Conservation (phyloP, 495 filamentous ascomycete genomes). For the Neurospora sp. region DNA sequence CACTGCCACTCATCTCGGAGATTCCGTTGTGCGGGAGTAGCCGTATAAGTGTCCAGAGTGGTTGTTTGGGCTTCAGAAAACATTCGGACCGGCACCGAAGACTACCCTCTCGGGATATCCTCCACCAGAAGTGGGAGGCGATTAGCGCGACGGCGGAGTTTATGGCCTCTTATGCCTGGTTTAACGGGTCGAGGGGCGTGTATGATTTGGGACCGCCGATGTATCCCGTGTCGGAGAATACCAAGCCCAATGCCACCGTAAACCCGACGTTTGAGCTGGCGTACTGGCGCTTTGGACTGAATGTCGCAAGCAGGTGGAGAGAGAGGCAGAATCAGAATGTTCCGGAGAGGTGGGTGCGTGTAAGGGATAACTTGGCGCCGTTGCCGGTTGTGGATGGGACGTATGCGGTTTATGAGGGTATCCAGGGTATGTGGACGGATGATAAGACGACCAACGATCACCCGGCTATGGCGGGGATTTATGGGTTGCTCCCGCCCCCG, state of each 20-base stretch:
- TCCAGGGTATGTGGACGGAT: slow-evolving; percentile 39
- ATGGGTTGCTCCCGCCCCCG: slow-evolving; percentile 39
- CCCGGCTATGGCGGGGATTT: slow-evolving; percentile 40
- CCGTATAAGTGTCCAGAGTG: not conserved
- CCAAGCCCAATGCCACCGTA: slow-evolving; percentile 37
- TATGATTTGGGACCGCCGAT: slow-evolving; percentile 45
- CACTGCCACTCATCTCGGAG: not conserved
- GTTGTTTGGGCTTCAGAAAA: not conserved
- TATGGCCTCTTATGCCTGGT: slow-evolving; percentile 41
- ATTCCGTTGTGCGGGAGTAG: not conserved
- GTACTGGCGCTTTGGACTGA: slow-evolving; percentile 42
- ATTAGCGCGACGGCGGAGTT: slow-evolving; percentile 38
- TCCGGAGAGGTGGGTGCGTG: slow-evolving; percentile 28
- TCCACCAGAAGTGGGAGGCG: slow-evolving; percentile 28
- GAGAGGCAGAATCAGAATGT: slow-evolving; percentile 22
- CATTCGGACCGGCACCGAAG: not conserved
- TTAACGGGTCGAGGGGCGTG: slow-evolving; percentile 30
- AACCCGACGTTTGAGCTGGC: slow-evolving; percentile 46
- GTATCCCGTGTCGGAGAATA: slow-evolving; percentile 44
- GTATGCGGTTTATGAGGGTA: slow-evolving; percentile 41
- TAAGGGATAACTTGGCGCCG: slow-evolving; percentile 36
- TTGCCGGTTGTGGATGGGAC: slow-evolving; percentile 34
- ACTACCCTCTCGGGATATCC: slow-evolving; percentile 2
- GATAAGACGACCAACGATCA: slow-evolving; percentile 37
- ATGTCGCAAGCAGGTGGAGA: slow-evolving; percentile 33